Conservation (phyloP, 139 green algal species). For the Chlamydomonas schloesseri region DNA sequence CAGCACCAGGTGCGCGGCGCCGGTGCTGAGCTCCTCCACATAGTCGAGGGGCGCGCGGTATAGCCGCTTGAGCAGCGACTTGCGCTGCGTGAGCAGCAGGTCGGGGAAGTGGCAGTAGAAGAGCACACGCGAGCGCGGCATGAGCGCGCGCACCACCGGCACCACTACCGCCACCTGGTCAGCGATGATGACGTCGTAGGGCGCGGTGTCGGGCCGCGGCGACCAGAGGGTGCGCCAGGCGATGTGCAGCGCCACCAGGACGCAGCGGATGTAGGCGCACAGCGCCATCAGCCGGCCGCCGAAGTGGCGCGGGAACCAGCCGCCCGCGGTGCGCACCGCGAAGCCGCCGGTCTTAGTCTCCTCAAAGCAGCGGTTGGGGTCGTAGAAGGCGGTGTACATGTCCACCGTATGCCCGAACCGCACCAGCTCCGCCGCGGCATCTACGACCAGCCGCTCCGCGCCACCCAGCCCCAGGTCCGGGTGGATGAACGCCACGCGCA, state of each 20-base stretch:
- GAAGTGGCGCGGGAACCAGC: slow-evolving; percentile 90
- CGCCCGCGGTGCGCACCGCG: slow-evolving; percentile 77
- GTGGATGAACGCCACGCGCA: slow-evolving; percentile 92
- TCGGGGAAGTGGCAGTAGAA: slow-evolving; percentile 99
- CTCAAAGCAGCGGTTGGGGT: slow-evolving; percentile 88
- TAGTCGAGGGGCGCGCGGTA: slow-evolving; percentile 80
- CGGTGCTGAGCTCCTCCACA: slow-evolving; percentile 89
- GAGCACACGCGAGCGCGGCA: slow-evolving; percentile 72
- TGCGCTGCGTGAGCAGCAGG: slow-evolving; percentile 81
- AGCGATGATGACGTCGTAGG: slow-evolving; percentile 88
- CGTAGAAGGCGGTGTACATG: slow-evolving; percentile 94
- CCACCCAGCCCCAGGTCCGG: slow-evolving; percentile 94
- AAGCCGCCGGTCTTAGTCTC: slow-evolving; percentile 90
- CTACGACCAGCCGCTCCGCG: slow-evolving; percentile 96
- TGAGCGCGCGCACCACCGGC: slow-evolving; percentile 79
- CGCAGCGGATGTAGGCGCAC: slow-evolving; percentile 91
- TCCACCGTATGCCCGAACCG: slow-evolving; percentile 83
- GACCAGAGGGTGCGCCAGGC: slow-evolving; percentile 54
- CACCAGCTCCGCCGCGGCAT: slow-evolving; percentile 92
- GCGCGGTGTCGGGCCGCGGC: not conserved
- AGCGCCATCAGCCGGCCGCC: slow-evolving; percentile 76
- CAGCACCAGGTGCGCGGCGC: slow-evolving; percentile 79
- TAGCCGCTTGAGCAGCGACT: slow-evolving; percentile 36
- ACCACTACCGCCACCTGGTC: slow-evolving; percentile 87
- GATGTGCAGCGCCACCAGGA: slow-evolving; percentile 76